These are phyloP conservation scores for Colletotrichum melonis DNA, from an alignment of 2,329 filamentous ascomycete genomes.

Conservation along the genomic window DNA sequence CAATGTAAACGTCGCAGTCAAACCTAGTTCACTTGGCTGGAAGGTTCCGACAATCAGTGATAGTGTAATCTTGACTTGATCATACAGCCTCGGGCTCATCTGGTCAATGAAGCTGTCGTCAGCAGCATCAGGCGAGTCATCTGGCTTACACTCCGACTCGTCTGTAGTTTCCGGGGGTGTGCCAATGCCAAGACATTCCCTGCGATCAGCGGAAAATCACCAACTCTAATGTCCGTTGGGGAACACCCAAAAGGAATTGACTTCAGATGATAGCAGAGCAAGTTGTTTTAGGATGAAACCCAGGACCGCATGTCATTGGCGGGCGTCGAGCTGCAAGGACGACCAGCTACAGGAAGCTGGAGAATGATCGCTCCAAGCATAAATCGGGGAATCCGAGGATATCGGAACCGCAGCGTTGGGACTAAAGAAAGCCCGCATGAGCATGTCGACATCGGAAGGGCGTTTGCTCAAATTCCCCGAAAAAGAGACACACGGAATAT, in stretches of 20 bases:
- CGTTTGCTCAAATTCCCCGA: background rate
- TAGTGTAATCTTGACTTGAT: background rate
- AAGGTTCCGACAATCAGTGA: background rate
- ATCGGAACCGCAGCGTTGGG: background rate
- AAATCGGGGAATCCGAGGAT: background rate
- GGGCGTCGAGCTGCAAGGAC: background rate
- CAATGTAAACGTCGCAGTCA: background rate
- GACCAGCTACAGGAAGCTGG: background rate
- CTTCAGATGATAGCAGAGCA: background rate
- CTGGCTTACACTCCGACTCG: background rate
- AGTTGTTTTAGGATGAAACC: conserved; percentile 14
- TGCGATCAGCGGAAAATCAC: background rate
- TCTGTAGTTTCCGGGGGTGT: background rate
- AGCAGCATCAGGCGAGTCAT: background rate
- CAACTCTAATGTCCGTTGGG: background rate
- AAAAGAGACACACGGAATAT: background rate
- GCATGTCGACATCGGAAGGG: background rate
- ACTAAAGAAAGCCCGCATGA: background rate
- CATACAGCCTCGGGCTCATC: too few species aligned
- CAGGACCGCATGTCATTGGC: background rate
- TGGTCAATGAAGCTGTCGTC: background rate
- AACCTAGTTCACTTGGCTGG: background rate
- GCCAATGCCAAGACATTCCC: background rate
- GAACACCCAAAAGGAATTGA: background rate
- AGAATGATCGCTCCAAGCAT: background rate